Evolutionary conservation across 352 stramenopile genomes (phyloP), one percentile per base, ranked within the genome.

Genomic region (Globisporangium recalcitrans): DNA sequence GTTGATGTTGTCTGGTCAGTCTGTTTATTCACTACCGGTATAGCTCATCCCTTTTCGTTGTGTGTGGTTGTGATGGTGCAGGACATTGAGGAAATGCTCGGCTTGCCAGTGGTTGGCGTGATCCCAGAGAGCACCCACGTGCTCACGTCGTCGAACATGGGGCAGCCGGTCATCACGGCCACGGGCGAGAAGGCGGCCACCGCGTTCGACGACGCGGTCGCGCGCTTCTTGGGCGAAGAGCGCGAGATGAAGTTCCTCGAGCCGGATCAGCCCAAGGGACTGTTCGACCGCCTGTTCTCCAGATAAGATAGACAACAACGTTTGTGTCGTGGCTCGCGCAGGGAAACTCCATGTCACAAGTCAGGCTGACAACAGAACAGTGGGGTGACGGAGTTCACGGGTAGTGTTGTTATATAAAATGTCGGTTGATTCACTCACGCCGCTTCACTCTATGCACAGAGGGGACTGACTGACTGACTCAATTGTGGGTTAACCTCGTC

Each of bases 61-160:
- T 29, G 7, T 51, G n/a, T 21, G 40, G n/a, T 55, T 36, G 19
- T 61, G 16, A 1, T 42, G 42, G 16, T 52, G 27, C 42, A 88
- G 72, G 85, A 97, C 67, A 97, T 97, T 72, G 83, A 97, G 68
- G 92, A 98, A 64, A 94, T 98, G 71, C 74, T 98, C 27, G 92
- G 89, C 0, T 67, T 98, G 53, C 79, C 82, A 14, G 84, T 98
- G 34, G 77, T 96, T 32, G 92, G 92, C 6, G 88, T 98, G 38
- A 93, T 98, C 54, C 92, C 92, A 0, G 90, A 97, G 73, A 95
- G 80, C 48, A 78, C 86, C 26, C 84, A 93, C 62, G 89, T 98
- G 29, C 75, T 98, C 27, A 97, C 89, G 58, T 96, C 89, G 46
- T 97, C 92, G 29, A 98, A 98, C 70, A 87, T 97, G 72, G 92